phyloP scores from a whole-genome alignment of 2,329 filamentous ascomycete species.

The Penicillium italicum region DNA sequence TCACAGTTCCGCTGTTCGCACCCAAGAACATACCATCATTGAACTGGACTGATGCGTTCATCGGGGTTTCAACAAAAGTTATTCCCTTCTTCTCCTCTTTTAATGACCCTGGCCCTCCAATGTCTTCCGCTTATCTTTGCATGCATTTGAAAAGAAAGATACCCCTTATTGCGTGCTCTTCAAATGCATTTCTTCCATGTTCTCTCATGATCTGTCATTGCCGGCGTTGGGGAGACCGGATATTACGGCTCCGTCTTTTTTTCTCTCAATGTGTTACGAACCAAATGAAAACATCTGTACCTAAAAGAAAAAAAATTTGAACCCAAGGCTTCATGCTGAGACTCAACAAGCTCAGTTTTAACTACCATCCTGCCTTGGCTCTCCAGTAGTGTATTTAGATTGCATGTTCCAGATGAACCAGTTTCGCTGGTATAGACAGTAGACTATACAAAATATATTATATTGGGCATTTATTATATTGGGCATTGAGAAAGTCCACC shows the following conservation, averaged over 20 bases:
- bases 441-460: constrained; percentile 26
- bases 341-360: background rate
- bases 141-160: constrained; percentile 11
- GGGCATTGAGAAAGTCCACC: constrained; percentile 9
- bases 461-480: constrained; percentile 20
- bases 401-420: background rate
- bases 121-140: background rate
- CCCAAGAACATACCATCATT: constrained; percentile 13
- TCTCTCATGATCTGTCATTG: background rate
- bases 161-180: constrained; percentile 6
- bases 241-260: background rate
- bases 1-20: background rate
- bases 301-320: too few relatives aligned
- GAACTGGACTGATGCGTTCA: constrained; percentile 19
- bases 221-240: background rate
- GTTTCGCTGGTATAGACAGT: constrained; percentile 15
- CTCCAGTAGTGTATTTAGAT: too few relatives aligned
- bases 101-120: background rate
- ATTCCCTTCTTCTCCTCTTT: background rate
- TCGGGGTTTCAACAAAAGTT: background rate
- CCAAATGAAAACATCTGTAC: background rate
- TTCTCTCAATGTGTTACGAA: background rate
- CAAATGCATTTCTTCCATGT: background rate
- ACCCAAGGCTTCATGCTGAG: background rate
- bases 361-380: background rate